phyloP scores from a whole-genome alignment of 345 rosid genomes.

The Citrus unshiu region DNA sequence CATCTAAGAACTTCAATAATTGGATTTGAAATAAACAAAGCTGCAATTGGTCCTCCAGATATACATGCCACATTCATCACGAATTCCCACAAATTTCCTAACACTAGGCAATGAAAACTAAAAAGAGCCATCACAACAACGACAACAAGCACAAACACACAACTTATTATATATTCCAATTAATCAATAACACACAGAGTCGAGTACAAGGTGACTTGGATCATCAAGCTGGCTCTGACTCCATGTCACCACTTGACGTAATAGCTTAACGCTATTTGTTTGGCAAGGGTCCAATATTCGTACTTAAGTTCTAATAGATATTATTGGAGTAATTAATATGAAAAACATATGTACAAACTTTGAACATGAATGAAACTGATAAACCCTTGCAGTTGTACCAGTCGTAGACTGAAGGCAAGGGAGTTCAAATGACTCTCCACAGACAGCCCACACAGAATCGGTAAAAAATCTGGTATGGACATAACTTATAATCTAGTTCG shows the following conservation, averaged over 20 bases:
- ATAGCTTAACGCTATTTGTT: no score
- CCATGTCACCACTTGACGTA: neutral
- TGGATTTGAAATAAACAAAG: no score
- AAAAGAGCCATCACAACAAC: neutral
- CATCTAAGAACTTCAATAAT: no score
- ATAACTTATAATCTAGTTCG: neutral
- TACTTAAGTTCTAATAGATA: neutral
- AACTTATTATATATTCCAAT: neutral
- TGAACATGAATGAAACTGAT: slow-evolving; percentile 1
- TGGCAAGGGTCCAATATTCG: neutral
- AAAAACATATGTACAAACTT: slow-evolving; percentile 16
- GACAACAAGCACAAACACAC: neutral
- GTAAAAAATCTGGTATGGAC: neutral
- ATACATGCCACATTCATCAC: no score
- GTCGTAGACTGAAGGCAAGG: neutral
- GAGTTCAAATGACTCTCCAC: slow-evolving; percentile 4
- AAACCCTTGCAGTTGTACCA: neutral
- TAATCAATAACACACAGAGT: neutral
- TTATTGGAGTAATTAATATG: slow-evolving; percentile 13
- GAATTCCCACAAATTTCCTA: no score
- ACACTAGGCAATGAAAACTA: no score
- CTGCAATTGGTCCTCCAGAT: no score
- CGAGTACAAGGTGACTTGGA: neutral
- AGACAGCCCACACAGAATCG: neutral
- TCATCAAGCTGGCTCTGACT: neutral